Evolutionary conservation across 495 filamentous ascomycete genomes (phyloP), one percentile per base, ranked within the genome.

Genomic region (Xylaria telfairii): DNA sequence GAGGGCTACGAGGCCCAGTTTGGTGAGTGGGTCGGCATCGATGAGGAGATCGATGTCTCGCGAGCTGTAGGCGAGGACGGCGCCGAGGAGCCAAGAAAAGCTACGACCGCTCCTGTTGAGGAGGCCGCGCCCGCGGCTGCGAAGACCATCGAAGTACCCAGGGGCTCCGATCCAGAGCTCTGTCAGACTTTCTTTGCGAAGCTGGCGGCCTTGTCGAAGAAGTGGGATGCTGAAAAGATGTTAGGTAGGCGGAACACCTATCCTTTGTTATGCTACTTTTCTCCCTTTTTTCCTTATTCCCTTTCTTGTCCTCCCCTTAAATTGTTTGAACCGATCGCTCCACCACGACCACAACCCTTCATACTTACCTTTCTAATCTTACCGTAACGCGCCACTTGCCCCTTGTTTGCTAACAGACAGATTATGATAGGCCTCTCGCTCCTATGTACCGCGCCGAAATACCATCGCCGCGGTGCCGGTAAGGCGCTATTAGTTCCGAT

Each of bases 371-470:
- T 62, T 42, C 56, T 59, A 34, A 37, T 59, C 56, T n/a, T 59
- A 13, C 32, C 8, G 3, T 8, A 42, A 26, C 57, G 6, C 30
- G 24, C 24, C 44, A 24, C 39, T 54, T 24, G 15, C 44, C 4
- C 21, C 34, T 62, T 42, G 56, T 21, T 37, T 21, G 32, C 30
- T 28, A 44, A 28, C 17, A 34, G 6, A 61, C n/a, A n/a, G 46
- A 51, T 13, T 19, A 41, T 17, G 44, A 56, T 37, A 78, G 76
- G 72, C 7, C 70, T 78, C 39, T 78, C 76, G 9, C 75, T 78
- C 19, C 62, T 78, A 15, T 77, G 73, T 51, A 83, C 81, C 9
- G 71, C 75, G 26, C 83, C 85, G 5, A 79, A 78, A 21, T 79
- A 82, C 32, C 71, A 79, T 62, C 72, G 79, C 51, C 76, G 71